Base-by-base conservation (phyloP, 345 rosid species). In the Lepidium aucheri region DNA sequence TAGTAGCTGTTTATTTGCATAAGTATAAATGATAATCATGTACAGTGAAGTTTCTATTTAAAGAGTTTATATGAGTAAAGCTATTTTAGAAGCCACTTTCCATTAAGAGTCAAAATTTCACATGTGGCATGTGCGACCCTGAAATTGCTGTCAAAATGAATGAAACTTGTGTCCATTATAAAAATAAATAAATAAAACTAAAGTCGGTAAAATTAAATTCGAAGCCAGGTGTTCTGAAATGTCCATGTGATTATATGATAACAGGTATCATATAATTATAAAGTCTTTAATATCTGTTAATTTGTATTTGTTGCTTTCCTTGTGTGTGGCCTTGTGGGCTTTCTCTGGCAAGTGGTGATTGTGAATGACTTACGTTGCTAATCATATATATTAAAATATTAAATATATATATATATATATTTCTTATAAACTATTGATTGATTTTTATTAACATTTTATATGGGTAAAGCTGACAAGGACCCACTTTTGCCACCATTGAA, bases 101-200 rank as follows among this genome's bases (percentile, higher is more conserved):
- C 49, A 35, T 65, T 65, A 65, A 73, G 72, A 65, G 72, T 73
- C 62, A 59, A 73, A 26, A 42, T 33, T 47, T 59, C 76, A 73
- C 76, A 73, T 73, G 76, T 34, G 59, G 72, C 76, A 73, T 73
- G 76, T 73, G 76, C 71, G 0, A 1, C 67, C 76, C 76, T 73
- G 76, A 65, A 65, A 51, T 59, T 73, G 72, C 72, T 73, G 76
- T 73, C 61, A 56, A 73, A 26, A 49, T 65, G 43, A 56, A 72
- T 47, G 14, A 30, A 9, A 18, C 26, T 6, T 61, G 41, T 43
- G 33, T 46, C 44, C 41, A 54, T 54, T 16, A 41, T 16, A 12
- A 13, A 16, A 14, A 11, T 36, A 42, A 32, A 41, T 16, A 12
- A 13, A 16, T 9, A 11, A 49, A 42, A 32, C 33, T 8, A 18